These are phyloP conservation scores for Wickerhamomyces strasburgensis DNA, from an alignment of 805 yeast genomes.

Conservation along the genomic window DNA sequence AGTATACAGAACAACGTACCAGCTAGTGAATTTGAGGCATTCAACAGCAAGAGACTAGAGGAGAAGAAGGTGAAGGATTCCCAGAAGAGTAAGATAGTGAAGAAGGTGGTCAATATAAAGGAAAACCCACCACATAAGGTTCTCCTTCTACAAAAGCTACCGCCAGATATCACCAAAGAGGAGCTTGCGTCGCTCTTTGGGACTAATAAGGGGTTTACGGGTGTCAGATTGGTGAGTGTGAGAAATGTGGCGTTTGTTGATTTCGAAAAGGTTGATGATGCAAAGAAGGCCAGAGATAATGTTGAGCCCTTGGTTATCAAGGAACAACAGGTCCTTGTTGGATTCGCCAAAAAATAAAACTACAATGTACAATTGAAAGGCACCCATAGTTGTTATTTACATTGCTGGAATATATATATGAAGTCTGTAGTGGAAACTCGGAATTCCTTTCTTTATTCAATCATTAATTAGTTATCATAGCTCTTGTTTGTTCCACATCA, in stretches of 20 bases:
- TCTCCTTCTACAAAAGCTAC: constrained; percentile 62
- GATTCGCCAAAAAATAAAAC: background rate
- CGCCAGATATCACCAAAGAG: constrained; percentile 36
- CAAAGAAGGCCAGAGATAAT: constrained; percentile 37
- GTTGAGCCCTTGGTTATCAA: background rate
- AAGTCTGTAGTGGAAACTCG: too few relatives aligned
- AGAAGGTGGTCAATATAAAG: constrained; percentile 17
- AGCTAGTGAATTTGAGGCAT: constrained; percentile 12
- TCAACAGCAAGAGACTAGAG: constrained; percentile 15
- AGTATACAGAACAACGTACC: constrained; percentile 14
- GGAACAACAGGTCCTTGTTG: background rate
- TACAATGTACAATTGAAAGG: too few relatives aligned
- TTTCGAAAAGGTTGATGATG: constrained; percentile 50
- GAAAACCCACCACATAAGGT: constrained; percentile 62
- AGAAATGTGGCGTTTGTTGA: constrained; percentile 79
- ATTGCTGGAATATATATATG: too few relatives aligned
- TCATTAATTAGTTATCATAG: background rate
- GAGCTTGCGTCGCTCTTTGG: constrained; percentile 44
- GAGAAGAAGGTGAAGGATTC: constrained; percentile 16
- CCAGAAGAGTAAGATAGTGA: constrained; percentile 12
- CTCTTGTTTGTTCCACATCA: constrained; percentile 28
- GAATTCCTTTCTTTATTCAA: too few relatives aligned
- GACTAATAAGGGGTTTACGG: constrained; percentile 54
- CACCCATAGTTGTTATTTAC: too few relatives aligned
- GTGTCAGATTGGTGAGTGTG: constrained; percentile 59